Evolutionary conservation across 1,284 basidiomycete species (phyloP).

Genomic region (Porogramme epimiltina): DNA sequence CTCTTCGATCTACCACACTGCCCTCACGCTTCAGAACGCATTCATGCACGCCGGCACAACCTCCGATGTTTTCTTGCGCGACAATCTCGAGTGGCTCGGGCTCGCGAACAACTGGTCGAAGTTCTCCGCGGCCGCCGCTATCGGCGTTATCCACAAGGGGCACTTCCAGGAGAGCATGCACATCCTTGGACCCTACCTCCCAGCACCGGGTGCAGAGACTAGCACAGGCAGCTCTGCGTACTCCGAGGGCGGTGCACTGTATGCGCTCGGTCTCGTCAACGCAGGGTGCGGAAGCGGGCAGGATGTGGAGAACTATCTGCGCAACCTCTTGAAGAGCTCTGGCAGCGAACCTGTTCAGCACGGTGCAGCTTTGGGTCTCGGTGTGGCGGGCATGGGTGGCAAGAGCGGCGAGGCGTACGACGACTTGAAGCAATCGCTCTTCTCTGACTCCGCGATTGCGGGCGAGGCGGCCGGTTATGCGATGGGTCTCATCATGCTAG

Average conservation of each 20-base stretch:
- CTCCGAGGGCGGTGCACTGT: conserved; percentile 92
- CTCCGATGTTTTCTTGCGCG: conserved; percentile 88
- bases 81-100: conserved; percentile 94
- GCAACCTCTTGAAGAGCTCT: conserved; percentile 73
- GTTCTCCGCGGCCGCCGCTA: conserved; percentile 92
- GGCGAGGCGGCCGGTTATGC: conserved; percentile 94
- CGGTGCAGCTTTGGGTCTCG: conserved; percentile 91
- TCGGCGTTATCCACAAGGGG: conserved; percentile 96
- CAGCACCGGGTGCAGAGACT: conserved; percentile 69
- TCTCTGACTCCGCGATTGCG: conserved; percentile 91
- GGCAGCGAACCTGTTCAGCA: conserved; percentile 90
- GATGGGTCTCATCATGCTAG: conserved; percentile 96
- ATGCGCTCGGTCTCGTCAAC: conserved; percentile 93
- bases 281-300: conserved; percentile 80
- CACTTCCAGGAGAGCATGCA: conserved; percentile 91
- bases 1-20: conserved; percentile 95
- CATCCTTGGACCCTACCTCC: conserved; percentile 93
- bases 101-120: conserved; percentile 97
- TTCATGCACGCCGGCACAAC: conserved; percentile 96
- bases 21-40: conserved; percentile 92
- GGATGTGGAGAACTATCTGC: conserved; percentile 73
- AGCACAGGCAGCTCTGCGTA: conserved; percentile 77
- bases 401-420: conserved; percentile 89
- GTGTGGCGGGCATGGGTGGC: conserved; percentile 91
- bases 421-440: conserved; percentile 84